Percentiles rank a stretch among this genome's conserved stretches.
phyloP scores from a whole-genome alignment of 2,329 filamentous ascomycete species.

The Sporothrix brunneoviolacea region DNA sequence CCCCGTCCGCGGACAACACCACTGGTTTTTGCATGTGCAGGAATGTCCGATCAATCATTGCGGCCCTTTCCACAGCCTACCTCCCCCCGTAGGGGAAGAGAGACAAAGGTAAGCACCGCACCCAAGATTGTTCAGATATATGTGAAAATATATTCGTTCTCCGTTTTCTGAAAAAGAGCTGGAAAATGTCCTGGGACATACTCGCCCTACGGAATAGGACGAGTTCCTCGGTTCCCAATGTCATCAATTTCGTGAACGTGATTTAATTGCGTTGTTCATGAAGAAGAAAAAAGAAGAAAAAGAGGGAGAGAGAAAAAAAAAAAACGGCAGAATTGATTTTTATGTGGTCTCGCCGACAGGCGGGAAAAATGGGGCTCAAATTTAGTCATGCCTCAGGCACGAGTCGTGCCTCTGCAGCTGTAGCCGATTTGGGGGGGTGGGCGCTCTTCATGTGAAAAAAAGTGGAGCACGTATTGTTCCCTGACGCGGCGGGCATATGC shows the following conservation, averaged over 20 bases:
- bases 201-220: constrained; percentile 8
- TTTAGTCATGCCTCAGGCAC: constrained; percentile 12
- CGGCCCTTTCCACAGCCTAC: constrained; percentile 39
- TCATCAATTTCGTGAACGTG: constrained; percentile 39
- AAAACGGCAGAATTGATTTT: constrained; percentile 6
- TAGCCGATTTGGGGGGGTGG: not conserved
- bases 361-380: not conserved
- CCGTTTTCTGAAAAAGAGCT: constrained; percentile 39
- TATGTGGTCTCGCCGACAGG: constrained; percentile 2
- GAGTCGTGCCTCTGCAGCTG: not conserved
- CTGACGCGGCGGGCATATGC: too few relatives aligned
- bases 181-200: constrained; percentile 38
- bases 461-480: too few relatives aligned
- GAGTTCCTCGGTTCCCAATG: constrained; percentile 32
- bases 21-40: too few relatives aligned
- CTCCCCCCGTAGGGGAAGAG: constrained; percentile 18
- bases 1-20: too few relatives aligned
- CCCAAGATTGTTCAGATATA: constrained; percentile 42
- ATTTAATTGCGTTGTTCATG: constrained; percentile 42
- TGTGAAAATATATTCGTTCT: constrained; percentile 28
- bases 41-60: constrained; percentile 46
- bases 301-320: constrained; percentile 16
- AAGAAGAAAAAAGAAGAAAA: constrained; percentile 27
- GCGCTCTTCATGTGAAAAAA: too few relatives aligned
- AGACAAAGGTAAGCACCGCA: constrained; percentile 40